Conservation (phyloP, 2,329 filamentous ascomycete genomes). For the Phialophora verrucosa region DNA sequence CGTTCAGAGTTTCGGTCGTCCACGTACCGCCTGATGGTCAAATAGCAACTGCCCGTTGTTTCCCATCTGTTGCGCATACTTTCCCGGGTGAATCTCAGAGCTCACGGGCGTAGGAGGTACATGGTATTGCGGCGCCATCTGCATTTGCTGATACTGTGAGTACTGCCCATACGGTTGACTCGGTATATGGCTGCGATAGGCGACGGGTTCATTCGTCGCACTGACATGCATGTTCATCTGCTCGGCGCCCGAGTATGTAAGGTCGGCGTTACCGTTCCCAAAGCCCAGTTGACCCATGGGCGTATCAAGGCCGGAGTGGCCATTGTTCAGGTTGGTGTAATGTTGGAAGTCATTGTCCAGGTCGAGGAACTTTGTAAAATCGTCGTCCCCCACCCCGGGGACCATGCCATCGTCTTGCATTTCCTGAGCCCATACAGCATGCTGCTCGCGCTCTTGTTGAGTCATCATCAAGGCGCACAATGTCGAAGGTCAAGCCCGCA, state of each 20-base stretch:
- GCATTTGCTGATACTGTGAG: constrained; percentile 42
- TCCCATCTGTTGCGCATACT: constrained; percentile 50
- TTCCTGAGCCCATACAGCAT: constrained; percentile 48
- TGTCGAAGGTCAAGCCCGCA: constrained; percentile 29
- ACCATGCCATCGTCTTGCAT: constrained; percentile 50
- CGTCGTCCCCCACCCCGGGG: constrained; percentile 50
- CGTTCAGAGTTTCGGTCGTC: neutral
- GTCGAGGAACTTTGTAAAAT: constrained; percentile 57
- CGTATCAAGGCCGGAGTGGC: constrained; percentile 45
- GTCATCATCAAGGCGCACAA: constrained; percentile 33
- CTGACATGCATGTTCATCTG: constrained; percentile 41
- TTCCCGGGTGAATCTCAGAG: constrained; percentile 53
- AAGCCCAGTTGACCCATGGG: constrained; percentile 49
- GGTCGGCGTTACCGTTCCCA: constrained; percentile 37
- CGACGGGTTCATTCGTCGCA: constrained; percentile 17
- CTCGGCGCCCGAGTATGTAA: constrained; percentile 24
- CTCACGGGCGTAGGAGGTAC: constrained; percentile 57
- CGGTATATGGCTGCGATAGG: constrained; percentile 36
- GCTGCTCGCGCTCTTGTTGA: constrained; percentile 36
- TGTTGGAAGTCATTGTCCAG: constrained; percentile 55
- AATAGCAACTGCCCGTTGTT: constrained; percentile 50
- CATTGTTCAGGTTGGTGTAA: constrained; percentile 48
- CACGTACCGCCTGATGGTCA: constrained; percentile 49
- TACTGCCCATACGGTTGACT: constrained; percentile 39
- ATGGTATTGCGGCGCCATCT: constrained; percentile 37